A percentile compares a stretch with the other conserved stretches of the same genome.
Conservation (phyloP, 495 filamentous ascomycete genomes). For the Bombardia bombarda region DNA sequence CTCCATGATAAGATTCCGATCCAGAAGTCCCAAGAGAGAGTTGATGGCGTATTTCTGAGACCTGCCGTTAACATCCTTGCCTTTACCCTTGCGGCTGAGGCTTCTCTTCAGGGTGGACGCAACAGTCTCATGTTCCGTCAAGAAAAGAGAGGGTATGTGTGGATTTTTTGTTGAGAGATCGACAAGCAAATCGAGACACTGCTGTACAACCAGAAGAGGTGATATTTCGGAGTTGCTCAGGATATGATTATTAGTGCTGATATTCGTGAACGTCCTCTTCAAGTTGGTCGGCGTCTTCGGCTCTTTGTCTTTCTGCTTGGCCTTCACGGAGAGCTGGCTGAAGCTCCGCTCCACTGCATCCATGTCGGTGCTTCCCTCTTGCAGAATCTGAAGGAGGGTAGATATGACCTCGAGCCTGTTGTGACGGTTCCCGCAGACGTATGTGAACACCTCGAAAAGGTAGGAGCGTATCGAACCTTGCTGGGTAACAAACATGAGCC, state of each 20-base stretch:
- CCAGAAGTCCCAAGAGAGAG: conserved; percentile 76
- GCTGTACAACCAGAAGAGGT: conserved; percentile 89
- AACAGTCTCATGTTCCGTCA: conserved; percentile 86
- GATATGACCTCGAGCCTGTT: conserved; percentile 93
- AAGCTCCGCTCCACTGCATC: conserved; percentile 93
- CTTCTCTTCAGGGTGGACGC: conserved; percentile 64
- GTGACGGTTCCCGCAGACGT: conserved; percentile 88
- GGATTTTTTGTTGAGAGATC: conserved; percentile 72
- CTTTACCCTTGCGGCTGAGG: conserved; percentile 75
- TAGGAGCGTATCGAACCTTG: conserved; percentile 68
- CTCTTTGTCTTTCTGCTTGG: conserved; percentile 62
- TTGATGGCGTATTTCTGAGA: conserved; percentile 88
- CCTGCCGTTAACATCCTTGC: conserved; percentile 72
- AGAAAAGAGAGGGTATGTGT: conserved; percentile 84
- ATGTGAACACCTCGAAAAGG: conserved; percentile 75
- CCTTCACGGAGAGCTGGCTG: conserved; percentile 80
- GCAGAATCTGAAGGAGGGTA: conserved; percentile 86
- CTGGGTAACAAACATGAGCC: conserved; percentile 93
- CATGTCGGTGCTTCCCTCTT: conserved; percentile 90
- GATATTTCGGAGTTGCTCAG: conserved; percentile 69
- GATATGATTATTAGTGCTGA: conserved; percentile 38
- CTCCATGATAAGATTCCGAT: conserved; percentile 89
- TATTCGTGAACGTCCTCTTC: conserved; percentile 59
- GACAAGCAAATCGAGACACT: conserved; percentile 76
- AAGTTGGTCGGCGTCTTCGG: conserved; percentile 72